Evolutionary conservation across 2,329 filamentous ascomycete genomes (phyloP), one percentile per base, ranked within the genome.

Genomic region (Hyphodiscus sp.): DNA sequence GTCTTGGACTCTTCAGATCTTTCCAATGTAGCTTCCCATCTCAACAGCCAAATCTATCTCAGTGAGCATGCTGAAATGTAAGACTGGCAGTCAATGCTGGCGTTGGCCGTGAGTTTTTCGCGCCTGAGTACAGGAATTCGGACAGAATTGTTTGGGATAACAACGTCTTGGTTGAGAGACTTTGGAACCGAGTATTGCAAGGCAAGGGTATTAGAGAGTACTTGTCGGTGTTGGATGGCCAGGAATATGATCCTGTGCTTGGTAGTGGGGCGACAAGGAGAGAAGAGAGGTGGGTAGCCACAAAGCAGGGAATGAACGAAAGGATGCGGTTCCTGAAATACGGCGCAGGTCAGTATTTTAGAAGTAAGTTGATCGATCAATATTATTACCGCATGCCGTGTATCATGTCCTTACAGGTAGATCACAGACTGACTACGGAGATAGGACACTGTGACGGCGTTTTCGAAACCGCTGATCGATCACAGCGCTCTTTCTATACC

Each of bases 81-180:
- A 26, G 8, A 26, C 8, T 26, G 23, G 23, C 23, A 26, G 76
- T 91, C 53, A 86, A 86, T 65, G 68, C 81, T 20, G 86, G 86
- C 5, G 68, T 68, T 4, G 86, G 86, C 2, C 72, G 67, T 53
- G 83, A 92, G 69, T 69, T 74, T 2, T 67, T 83, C 43, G 70
- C 76, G 3, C 73, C 77, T 1, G 76, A 81, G 9, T 80, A 81
- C 47, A 77, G 89, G 16, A 84, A 87, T 56, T 85, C 85, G 62
- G 85, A 85, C n/a, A 78, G 89, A 2, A 88, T 92, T 58, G 85
- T 94, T 60, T 88, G 83, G 79, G 87, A 94, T 64, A 70, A 78
- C 15, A 73, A 76, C 47, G 78, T 79, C 1, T 60, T 92, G 1
- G 83, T 81, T 0, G 75, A 79, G 20, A 78, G 80, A 20, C 62